Evolutionary conservation across 1,139 yeast species (phyloP).

Genomic region (Starmera stellimalicola): DNA sequence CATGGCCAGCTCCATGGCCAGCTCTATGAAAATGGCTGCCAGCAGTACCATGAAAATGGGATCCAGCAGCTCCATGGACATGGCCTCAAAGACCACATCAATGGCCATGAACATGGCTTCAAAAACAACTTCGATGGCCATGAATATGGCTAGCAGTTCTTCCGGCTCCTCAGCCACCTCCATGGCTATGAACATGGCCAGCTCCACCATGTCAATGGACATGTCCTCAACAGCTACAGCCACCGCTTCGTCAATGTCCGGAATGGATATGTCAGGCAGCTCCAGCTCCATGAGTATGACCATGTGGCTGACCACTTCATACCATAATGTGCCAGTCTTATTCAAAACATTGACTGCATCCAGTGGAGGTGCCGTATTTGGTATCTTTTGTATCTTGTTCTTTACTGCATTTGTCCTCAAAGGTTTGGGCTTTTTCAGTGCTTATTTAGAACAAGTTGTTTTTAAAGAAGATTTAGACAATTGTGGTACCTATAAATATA

Average conservation of each 20-base stretch:
- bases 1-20: conserved; percentile 3
- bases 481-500: background rate
- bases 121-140: conserved; percentile 4
- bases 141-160: conserved; percentile 1
- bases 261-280: conserved; percentile 1
- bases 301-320: conserved; percentile 44
- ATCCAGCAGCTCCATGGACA: conserved; percentile 9
- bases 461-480: conserved; percentile 27
- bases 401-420: conserved; percentile 48
- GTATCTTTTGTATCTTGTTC: conserved; percentile 55
- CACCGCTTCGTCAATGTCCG: conserved; percentile 8
- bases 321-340: conserved; percentile 47
- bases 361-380: conserved; percentile 55
- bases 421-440: conserved; percentile 46
- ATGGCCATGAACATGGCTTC: conserved; percentile 10
- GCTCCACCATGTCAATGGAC: conserved; percentile 6
- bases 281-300: conserved; percentile 36
- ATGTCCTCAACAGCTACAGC: conserved; percentile 11
- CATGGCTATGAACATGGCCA: conserved; percentile 10
- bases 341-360: conserved; percentile 45
- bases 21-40: conserved; percentile 1
- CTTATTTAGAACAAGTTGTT: conserved; percentile 58
- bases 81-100: conserved; percentile 9
- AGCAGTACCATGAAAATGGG: conserved; percentile 16
- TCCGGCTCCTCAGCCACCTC: conserved; percentile 10